These are phyloP conservation scores for Yarrowia sp. DNA, from an alignment of 805 yeast species.

Conservation along the genomic window DNA sequence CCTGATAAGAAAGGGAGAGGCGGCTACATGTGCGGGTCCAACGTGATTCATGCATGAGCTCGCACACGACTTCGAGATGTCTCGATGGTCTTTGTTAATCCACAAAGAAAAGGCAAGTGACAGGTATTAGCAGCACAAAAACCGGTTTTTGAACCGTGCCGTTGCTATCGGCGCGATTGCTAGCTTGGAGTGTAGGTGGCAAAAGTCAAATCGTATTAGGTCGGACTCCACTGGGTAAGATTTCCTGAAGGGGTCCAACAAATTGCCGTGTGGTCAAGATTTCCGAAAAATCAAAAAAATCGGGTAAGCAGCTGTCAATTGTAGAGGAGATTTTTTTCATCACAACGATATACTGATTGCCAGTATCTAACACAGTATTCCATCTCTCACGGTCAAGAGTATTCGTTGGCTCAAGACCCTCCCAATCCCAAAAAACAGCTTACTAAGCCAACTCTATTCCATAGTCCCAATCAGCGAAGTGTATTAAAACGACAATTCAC, in stretches of 20 bases:
- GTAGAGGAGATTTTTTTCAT: not conserved
- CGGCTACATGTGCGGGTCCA: not conserved
- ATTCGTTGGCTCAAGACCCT: too few species aligned
- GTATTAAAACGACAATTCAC: slow-evolving; percentile 4
- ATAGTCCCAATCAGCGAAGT: slow-evolving; percentile 29
- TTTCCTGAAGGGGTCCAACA: not conserved
- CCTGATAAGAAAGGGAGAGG: slow-evolving; percentile 1
- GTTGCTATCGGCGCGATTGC: slow-evolving; percentile 1
- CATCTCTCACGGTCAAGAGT: too few species aligned
- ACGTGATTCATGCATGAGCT: slow-evolving; percentile 4
- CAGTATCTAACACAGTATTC: too few species aligned
- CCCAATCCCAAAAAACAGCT: not conserved
- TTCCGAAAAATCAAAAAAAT: not conserved
- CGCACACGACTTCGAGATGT: not conserved
- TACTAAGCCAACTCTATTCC: not conserved
- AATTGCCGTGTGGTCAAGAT: too few species aligned
- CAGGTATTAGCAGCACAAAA: not conserved
- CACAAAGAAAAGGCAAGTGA: not conserved
- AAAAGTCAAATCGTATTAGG: slow-evolving; percentile 10
- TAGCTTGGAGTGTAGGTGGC: not conserved
- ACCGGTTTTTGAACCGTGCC: not conserved
- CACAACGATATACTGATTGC: not conserved
- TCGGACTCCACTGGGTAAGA: not conserved
- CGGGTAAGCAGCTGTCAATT: not conserved
- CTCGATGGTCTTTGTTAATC: not conserved